phyloP scores from a whole-genome alignment of 331 rosid genomes.

The Rosa hybrid region DNA sequence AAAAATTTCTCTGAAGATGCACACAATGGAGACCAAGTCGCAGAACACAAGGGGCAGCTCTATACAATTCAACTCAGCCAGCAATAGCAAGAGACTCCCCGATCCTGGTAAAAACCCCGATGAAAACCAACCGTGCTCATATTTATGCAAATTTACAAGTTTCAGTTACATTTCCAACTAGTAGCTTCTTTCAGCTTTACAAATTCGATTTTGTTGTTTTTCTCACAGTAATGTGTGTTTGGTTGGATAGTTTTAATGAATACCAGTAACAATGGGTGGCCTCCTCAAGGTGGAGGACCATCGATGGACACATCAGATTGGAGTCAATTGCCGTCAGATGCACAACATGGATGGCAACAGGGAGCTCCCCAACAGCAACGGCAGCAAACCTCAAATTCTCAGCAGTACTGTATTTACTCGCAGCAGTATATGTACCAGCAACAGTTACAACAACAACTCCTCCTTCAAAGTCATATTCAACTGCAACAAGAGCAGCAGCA shows the following conservation, averaged over 20 bases:
- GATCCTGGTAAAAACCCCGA: constrained; percentile 7
- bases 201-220: no score
- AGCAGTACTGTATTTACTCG: no score
- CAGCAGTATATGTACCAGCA: no score
- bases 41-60: constrained; percentile 39
- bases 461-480: no score
- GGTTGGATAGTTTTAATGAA: no score
- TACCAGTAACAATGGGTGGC: neutral
- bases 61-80: constrained; percentile 47
- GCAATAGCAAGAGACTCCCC: constrained; percentile 17
- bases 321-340: constrained; percentile 7
- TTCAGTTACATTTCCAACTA: no score
- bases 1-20: constrained; percentile 62
- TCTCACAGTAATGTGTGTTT: no score
- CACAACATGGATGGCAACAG: constrained; percentile 63
- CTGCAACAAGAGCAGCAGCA: no score
- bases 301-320: no score
- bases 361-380: constrained; percentile 67
- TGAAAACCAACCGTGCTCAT: neutral
- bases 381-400: constrained; percentile 33
- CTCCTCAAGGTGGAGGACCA: neutral
- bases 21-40: constrained; percentile 61
- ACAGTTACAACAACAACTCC: no score
- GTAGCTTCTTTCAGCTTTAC: no score
- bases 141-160: no score